phyloP scores from a whole-genome alignment of 306 rosid species.

The Dryas alaskensis region DNA sequence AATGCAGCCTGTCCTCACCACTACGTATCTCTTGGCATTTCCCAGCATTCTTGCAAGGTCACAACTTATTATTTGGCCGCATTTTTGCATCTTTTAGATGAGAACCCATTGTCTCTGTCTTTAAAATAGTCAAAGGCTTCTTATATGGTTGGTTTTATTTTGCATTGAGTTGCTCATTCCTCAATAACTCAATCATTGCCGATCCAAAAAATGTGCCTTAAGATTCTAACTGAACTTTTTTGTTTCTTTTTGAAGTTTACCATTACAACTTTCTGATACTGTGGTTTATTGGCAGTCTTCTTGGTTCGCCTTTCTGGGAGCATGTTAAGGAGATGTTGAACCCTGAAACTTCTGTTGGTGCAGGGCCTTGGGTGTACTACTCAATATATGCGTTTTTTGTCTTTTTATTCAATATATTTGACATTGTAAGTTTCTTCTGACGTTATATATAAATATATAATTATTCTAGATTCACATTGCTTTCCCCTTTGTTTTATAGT shows the following conservation, averaged over 20 bases:
- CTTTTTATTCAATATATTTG: slow-evolving; percentile 93
- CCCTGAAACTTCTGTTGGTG: slow-evolving; percentile 87
- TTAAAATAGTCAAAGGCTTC: neutral
- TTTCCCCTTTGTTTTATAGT: neutral
- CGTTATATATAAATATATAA: neutral
- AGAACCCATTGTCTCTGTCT: slow-evolving; percentile 3
- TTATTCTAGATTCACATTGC: slow-evolving; percentile 1
- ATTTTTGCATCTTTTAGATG: slow-evolving; percentile 3
- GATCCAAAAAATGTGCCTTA: neutral
- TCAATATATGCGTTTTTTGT: slow-evolving; percentile 83
- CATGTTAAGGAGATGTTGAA: slow-evolving; percentile 79
- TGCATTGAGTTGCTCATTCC: neutral
- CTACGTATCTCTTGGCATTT: slow-evolving; percentile 91
- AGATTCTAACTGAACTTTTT: neutral
- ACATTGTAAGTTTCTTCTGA: slow-evolving; percentile 71
- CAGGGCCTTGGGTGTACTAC: slow-evolving; percentile 96
- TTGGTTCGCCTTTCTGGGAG: slow-evolving; percentile 82
- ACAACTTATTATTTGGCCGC: neutral
- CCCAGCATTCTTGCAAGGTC: slow-evolving; percentile 88
- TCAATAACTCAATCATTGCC: neutral
- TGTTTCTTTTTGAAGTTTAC: slow-evolving; percentile 19
- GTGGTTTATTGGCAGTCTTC: slow-evolving; percentile 62
- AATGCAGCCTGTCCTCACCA: slow-evolving; percentile 97
- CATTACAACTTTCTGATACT: slow-evolving; percentile 24
- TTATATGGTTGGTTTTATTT: too few relatives aligned